Evolutionary conservation across 768 basidiomycete species (phyloP).

Genomic region (Cytidiella melzeri): DNA sequence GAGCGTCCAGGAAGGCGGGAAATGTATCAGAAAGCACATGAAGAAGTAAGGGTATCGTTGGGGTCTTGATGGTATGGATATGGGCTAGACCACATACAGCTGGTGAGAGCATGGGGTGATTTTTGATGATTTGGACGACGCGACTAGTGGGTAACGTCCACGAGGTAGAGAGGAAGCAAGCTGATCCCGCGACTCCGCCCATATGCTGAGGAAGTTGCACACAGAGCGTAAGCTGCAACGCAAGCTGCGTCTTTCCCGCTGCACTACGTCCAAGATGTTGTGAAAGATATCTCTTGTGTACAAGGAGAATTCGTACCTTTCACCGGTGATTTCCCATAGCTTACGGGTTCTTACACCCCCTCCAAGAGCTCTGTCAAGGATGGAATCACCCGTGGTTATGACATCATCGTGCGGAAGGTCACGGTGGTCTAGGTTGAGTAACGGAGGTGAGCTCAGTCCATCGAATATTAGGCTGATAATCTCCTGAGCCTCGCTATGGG

Average conservation of each 20-base stretch:
- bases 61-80: conserved; percentile 56
- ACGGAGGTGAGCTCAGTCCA: conserved; percentile 30
- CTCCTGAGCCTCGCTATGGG: conserved; percentile 40
- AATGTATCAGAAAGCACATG: conserved; percentile 49
- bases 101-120: conserved; percentile 41
- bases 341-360: conserved; percentile 77
- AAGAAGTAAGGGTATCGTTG: conserved; percentile 48
- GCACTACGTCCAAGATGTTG: conserved; percentile 46
- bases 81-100: conserved; percentile 42
- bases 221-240: conserved; percentile 73
- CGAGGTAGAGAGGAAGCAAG: conserved; percentile 76
- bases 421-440: conserved; percentile 37
- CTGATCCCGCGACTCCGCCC: conserved; percentile 58
- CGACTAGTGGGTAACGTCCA: conserved; percentile 62
- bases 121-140: conserved; percentile 56
- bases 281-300: neutral
- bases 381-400: conserved; percentile 69
- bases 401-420: conserved; percentile 34
- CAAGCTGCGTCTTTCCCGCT: conserved; percentile 91
- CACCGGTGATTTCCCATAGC: conserved; percentile 85
- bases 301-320: conserved; percentile 53
- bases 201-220: conserved; percentile 61
- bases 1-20: conserved; percentile 42
- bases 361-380: conserved; percentile 63
- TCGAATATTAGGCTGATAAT: conserved; percentile 47